These are phyloP conservation scores for Amesomyces nigricolor DNA, from an alignment of 2,329 filamentous ascomycete genomes.

Conservation along the genomic window DNA sequence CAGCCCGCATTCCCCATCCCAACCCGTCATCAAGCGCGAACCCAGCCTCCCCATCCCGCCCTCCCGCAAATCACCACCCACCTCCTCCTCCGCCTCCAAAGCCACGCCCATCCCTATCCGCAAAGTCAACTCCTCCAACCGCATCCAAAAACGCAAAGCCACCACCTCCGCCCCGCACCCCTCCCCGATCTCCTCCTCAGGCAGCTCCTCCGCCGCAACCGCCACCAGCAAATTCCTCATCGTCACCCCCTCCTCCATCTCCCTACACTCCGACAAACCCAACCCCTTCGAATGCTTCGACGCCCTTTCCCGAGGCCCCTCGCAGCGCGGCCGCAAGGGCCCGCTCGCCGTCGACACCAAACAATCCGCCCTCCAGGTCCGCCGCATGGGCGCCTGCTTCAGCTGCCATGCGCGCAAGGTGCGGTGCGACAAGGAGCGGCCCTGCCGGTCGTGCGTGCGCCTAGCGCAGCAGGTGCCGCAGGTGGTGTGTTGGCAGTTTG, in stretches of 20 bases:
- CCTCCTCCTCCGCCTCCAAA: neutral
- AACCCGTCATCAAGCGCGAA: conserved; percentile 18
- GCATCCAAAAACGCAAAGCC: conserved; percentile 16
- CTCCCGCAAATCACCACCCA: neutral
- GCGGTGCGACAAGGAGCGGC: conserved; percentile 50
- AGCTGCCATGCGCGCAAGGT: conserved; percentile 56
- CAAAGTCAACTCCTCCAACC: conserved; percentile 23
- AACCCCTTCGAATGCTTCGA: conserved; percentile 54
- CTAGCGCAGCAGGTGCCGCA: conserved; percentile 46
- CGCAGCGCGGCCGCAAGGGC: conserved; percentile 52
- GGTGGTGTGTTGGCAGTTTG: conserved; percentile 55
- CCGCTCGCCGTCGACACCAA: conserved; percentile 50
- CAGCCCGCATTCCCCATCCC: conserved; percentile 19
- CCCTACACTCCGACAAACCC: conserved; percentile 42
- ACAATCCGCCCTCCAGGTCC: conserved; percentile 49
- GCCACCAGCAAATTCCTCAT: conserved; percentile 44
- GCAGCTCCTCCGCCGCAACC: conserved; percentile 35
- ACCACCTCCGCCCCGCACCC: conserved; percentile 29
- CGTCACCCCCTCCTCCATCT: conserved; percentile 49
- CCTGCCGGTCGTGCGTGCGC: conserved; percentile 53
- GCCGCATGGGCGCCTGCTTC: conserved; percentile 52
- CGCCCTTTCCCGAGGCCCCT: conserved; percentile 39
- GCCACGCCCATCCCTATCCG: conserved; percentile 17
- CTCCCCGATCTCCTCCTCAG: conserved; percentile 37
- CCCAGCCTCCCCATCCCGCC: neutral